Evolutionary conservation across 441 rosid genomes (phyloP).

Genomic region (Gossypium aridum): DNA sequence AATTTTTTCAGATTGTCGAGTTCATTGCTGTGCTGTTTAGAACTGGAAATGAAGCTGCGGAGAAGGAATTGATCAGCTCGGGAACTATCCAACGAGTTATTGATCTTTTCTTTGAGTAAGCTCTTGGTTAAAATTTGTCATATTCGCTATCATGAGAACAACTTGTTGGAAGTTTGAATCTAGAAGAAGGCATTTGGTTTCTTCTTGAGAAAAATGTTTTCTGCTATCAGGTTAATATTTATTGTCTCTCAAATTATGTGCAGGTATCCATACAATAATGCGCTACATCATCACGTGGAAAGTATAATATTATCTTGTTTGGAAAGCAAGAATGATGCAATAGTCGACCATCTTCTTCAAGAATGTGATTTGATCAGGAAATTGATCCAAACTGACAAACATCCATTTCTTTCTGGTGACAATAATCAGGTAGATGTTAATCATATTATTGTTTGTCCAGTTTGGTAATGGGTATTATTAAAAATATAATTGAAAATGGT

Average conservation of each 20-base stretch:
- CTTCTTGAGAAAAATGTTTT: not conserved
- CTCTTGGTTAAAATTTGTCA: slow-evolving; percentile 5
- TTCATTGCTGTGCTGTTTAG: slow-evolving; percentile 83
- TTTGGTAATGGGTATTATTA: not conserved
- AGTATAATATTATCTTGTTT: slow-evolving; percentile 76
- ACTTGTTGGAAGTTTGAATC: slow-evolving; percentile 1
- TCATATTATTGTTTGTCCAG: not conserved
- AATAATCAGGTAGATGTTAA: slow-evolving; percentile 38
- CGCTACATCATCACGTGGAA: slow-evolving; percentile 93
- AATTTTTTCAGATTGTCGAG: slow-evolving; percentile 65
- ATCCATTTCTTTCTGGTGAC: slow-evolving; percentile 51
- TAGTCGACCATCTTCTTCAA: slow-evolving; percentile 74
- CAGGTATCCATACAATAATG: slow-evolving; percentile 95
- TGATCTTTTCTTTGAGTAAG: slow-evolving; percentile 92
- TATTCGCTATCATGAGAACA: not conserved
- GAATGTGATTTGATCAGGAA: slow-evolving; percentile 84
- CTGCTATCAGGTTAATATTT: slow-evolving; percentile 7
- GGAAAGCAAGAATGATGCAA: slow-evolving; percentile 57
- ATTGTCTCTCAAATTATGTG: slow-evolving; percentile 16
- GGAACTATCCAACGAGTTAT: slow-evolving; percentile 71
- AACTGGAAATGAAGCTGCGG: slow-evolving; percentile 76
- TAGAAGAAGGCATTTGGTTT: not conserved
- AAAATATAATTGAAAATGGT: not conserved
- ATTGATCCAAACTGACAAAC: slow-evolving; percentile 60
- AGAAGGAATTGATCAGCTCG: slow-evolving; percentile 71